Evolutionary conservation across 345 rosid genomes (phyloP).

Genomic region (Pugionium cornutum): DNA sequence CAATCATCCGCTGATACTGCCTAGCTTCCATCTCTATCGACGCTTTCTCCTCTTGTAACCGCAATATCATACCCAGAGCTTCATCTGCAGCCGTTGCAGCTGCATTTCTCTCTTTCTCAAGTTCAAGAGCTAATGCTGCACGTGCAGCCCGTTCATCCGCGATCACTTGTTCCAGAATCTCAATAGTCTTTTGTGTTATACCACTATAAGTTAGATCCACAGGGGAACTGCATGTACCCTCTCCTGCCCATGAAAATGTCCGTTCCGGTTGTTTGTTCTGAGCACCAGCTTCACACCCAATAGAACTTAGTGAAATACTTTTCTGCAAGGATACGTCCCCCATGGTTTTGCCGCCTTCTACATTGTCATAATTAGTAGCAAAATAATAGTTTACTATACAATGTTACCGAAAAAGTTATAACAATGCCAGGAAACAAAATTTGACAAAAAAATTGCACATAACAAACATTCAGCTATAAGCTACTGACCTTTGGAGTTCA

Average conservation of each 20-base stretch:
- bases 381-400: background rate
- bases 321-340: conserved; percentile 22
- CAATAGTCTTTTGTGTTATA: conserved; percentile 18
- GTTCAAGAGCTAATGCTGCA: conserved; percentile 54
- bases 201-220: conserved; percentile 33
- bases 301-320: conserved; percentile 33
- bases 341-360: background rate
- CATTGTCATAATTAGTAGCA: conserved; percentile 1
- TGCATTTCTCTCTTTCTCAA: conserved; percentile 76
- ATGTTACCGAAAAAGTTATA: no score
- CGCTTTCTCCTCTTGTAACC: conserved; percentile 71
- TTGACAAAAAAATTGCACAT: background rate
- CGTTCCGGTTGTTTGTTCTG: conserved; percentile 38
- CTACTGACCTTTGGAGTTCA: conserved; percentile 32
- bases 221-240: conserved; percentile 30
- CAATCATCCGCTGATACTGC: conserved; percentile 76
- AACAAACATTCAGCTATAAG: background rate
- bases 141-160: conserved; percentile 51
- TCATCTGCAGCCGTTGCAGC: conserved; percentile 78
- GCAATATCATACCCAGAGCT: conserved; percentile 67
- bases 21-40: conserved; percentile 66
- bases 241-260: conserved; percentile 29
- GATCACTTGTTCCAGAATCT: conserved; percentile 47
- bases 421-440: background rate
- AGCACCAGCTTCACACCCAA: conserved; percentile 27